Base-by-base conservation (phyloP, 306 rosid species). In the Oemleria cerasiformis region DNA sequence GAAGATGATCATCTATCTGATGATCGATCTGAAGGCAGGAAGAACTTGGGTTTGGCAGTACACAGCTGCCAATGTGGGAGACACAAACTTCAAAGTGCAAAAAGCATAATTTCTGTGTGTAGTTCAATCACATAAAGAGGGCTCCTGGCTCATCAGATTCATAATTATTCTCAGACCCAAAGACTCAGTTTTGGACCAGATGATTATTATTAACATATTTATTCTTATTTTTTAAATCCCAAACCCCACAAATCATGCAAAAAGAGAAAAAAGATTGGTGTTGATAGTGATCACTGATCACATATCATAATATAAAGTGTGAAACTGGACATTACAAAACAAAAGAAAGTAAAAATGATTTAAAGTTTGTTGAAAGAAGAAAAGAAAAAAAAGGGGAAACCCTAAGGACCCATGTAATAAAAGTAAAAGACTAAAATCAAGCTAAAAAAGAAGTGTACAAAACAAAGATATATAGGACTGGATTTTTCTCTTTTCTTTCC, bases 361-460 rank as follows among this genome's bases (percentile, higher is more conserved):
- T 78, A 68, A 72, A 75, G 78, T 51, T 51, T 9, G 58, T 67
- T 30, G 36, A 30, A 30, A 30, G 36, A 69, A 68, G 53, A 38
- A 51, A 5, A 51, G 65, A 49, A 41, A 43, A 61, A 60, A 57
- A 60, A 2, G 36, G 43, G 34, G 40, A 51, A 75, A 88, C 77
- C 87, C 89, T 87, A 83, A 83, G 78, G 65, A 73, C 76, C 79
- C 75, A 75, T 61, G 63, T 7, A 58, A 59, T 70, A 79, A 80
- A 80, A 76, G 81, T 58, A 71, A 78, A 84, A 88, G 92, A 67
- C 70, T 79, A 68, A 81, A 85, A 65, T 68, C 75, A 76, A 75
- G 63, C 72, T 76, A 58, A 55, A 77, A 77, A 83, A 75, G 71
- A 68, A 67, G 73, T 41, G 70, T 76, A 69, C 75, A 75, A 70